phyloP scores from a whole-genome alignment of 257 asterid species.

The Nicotiana benthamiana region DNA sequence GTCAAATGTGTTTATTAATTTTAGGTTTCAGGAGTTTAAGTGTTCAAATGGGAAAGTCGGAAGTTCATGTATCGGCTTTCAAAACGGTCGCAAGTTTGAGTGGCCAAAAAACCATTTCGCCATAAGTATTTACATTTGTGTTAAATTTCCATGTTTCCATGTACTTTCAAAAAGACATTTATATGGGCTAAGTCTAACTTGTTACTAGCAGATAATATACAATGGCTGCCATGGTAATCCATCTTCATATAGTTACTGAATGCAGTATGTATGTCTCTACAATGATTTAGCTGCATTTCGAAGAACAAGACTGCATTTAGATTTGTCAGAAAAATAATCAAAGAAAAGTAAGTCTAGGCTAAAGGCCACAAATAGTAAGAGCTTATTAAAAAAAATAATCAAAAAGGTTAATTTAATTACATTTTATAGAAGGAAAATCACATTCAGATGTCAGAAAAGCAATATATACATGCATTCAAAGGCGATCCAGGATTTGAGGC shows the following conservation, averaged over 20 bases:
- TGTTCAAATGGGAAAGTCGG: no score
- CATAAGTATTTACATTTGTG: no score
- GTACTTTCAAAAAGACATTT: background rate
- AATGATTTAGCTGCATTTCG: background rate
- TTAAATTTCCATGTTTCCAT: background rate
- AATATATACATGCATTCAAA: no score
- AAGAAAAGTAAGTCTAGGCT: background rate
- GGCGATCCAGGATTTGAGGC: no score
- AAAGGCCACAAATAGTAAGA: background rate
- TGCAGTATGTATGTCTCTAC: background rate
- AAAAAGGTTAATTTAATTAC: no score
- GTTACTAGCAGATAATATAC: background rate
- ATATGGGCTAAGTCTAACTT: background rate
- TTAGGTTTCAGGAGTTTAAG: no score
- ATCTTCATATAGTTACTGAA: background rate
- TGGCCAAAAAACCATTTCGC: no score
- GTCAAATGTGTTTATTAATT: no score
- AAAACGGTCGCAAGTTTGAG: no score
- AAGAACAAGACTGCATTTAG: background rate
- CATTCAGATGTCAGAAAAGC: background rate
- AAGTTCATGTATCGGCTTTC: no score
- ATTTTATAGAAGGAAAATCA: background rate
- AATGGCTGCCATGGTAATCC: background rate
- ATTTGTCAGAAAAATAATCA: background rate
- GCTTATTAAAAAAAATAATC: no score